These are phyloP conservation scores for Annulohypoxylon bovei DNA, from an alignment of 495 filamentous ascomycete species.

Conservation along the genomic window DNA sequence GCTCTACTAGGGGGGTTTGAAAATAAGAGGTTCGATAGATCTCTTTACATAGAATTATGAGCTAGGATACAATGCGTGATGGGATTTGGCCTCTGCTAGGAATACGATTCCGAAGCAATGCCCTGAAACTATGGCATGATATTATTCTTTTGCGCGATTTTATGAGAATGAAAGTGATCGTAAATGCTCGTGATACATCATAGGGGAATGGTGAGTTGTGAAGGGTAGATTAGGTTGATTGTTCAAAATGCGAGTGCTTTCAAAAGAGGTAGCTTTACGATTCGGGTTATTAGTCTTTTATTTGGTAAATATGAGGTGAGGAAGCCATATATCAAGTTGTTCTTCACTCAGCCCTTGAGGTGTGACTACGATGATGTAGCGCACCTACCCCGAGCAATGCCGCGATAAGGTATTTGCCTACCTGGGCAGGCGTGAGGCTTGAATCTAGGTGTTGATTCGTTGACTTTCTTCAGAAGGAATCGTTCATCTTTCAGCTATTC, in stretches of 20 bases:
- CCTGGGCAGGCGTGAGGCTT: conserved; percentile 13
- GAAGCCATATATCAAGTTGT: background rate
- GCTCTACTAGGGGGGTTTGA: background rate
- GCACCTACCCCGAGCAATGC: background rate
- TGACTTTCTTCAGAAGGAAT: background rate
- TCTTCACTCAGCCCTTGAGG: background rate
- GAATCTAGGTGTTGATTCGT: conserved; percentile 16
- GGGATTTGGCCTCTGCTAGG: background rate
- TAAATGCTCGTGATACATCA: background rate
- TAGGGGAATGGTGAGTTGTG: background rate
- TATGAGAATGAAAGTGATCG: background rate
- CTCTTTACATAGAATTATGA: background rate
- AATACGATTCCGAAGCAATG: background rate
- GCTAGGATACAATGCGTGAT: background rate
- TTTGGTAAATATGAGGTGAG: background rate
- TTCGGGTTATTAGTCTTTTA: background rate
- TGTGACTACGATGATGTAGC: background rate
- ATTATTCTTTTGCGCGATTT: background rate
- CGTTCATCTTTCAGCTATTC: background rate
- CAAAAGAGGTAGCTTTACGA: background rate
- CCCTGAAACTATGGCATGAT: background rate
- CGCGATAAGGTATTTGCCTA: conserved; percentile 12
- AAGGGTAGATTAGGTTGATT: too few relatives aligned
- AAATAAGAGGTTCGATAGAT: background rate
- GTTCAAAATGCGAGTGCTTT: background rate